A percentile compares a stretch with the other conserved stretches of the same genome.
Evolutionary conservation across 345 rosid genomes (phyloP).

Genomic region (Rhodamnia rubescens): DNA sequence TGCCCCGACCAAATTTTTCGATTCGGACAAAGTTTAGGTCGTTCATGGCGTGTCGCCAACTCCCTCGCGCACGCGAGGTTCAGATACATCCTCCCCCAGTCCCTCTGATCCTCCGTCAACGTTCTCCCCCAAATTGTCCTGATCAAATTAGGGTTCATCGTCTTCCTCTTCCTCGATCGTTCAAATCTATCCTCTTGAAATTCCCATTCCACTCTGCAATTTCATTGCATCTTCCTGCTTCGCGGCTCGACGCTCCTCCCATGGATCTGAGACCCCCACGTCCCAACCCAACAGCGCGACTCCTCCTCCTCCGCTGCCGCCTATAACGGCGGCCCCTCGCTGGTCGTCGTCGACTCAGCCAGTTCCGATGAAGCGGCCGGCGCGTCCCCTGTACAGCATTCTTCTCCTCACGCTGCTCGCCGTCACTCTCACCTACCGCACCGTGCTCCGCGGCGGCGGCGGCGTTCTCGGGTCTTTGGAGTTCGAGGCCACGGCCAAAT

Average conservation of each 20-base stretch:
- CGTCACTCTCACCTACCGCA: slow-evolving; percentile 40
- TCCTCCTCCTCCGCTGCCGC: background rate
- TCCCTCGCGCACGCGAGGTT: too few relatives aligned
- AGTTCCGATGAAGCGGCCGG: slow-evolving; percentile 55
- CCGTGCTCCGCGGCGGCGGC: slow-evolving; percentile 10
- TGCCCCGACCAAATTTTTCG: too few relatives aligned
- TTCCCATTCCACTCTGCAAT: too few relatives aligned
- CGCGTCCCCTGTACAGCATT: slow-evolving; percentile 49
- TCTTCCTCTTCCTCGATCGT: too few relatives aligned
- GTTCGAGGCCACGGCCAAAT: slow-evolving; percentile 3
- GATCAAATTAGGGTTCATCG: too few relatives aligned
- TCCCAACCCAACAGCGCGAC: background rate
- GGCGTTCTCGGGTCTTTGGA: slow-evolving; percentile 12
- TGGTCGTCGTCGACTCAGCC: background rate
- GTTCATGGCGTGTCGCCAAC: background rate
- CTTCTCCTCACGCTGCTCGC: slow-evolving; percentile 45
- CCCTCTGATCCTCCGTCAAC: too few relatives aligned
- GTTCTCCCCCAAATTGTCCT: too few relatives aligned
- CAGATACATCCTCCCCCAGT: too few relatives aligned
- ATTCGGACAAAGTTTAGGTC: too few relatives aligned
- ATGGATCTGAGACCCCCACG: background rate
- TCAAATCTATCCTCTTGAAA: too few relatives aligned
- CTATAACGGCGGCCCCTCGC: slow-evolving; percentile 5
- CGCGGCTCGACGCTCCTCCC: background rate
- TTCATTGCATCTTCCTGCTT: background rate